Percentiles rank a stretch among this genome's conserved stretches.
phyloP scores from a whole-genome alignment of 2,329 filamentous ascomycete genomes.

The Gnomoniopsis sp. region DNA sequence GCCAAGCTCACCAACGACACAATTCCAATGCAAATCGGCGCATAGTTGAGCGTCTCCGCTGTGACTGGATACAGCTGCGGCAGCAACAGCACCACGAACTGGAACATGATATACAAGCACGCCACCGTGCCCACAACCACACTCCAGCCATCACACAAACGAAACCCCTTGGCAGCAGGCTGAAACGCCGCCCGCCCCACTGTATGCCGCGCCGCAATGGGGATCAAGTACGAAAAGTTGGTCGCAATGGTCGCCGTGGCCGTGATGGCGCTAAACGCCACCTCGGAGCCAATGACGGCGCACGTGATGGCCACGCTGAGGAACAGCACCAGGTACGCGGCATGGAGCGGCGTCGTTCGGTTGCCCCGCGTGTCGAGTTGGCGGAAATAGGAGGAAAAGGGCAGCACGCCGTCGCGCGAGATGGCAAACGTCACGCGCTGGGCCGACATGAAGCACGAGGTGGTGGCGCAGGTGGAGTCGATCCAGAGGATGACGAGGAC shows the following conservation, averaged over 20 bases:
- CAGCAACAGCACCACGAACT: conserved; percentile 33
- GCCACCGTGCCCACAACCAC: conserved; percentile 26
- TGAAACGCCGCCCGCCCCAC: conserved; percentile 31
- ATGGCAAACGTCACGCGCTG: conserved; percentile 38
- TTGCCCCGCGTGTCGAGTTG: conserved; percentile 28
- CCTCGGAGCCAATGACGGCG: conserved; percentile 33
- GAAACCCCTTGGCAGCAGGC: conserved; percentile 32
- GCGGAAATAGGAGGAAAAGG: conserved; percentile 32
- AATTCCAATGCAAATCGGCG: conserved; percentile 35
- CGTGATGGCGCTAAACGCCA: conserved; percentile 35
- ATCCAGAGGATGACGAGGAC: conserved; percentile 34
- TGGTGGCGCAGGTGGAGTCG: conserved; percentile 34
- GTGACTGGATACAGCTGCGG: conserved; percentile 36
- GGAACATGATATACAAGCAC: conserved; percentile 31
- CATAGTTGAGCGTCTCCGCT: conserved; percentile 34
- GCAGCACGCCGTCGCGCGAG: conserved; percentile 35
- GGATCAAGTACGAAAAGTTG: conserved; percentile 36
- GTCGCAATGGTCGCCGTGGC: conserved; percentile 35
- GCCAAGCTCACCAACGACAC: conserved; percentile 31
- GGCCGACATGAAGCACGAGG: conserved; percentile 34
- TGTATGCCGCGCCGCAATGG: conserved; percentile 35
- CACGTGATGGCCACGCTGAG: conserved; percentile 31
- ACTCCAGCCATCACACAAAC: conserved; percentile 28
- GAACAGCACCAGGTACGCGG: conserved; percentile 29
- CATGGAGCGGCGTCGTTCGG: conserved; percentile 35